A percentile compares a stretch with the other conserved stretches of the same genome.
These are phyloP conservation scores for Pichia eremophila DNA, from an alignment of 805 yeast species.

Conservation along the genomic window DNA sequence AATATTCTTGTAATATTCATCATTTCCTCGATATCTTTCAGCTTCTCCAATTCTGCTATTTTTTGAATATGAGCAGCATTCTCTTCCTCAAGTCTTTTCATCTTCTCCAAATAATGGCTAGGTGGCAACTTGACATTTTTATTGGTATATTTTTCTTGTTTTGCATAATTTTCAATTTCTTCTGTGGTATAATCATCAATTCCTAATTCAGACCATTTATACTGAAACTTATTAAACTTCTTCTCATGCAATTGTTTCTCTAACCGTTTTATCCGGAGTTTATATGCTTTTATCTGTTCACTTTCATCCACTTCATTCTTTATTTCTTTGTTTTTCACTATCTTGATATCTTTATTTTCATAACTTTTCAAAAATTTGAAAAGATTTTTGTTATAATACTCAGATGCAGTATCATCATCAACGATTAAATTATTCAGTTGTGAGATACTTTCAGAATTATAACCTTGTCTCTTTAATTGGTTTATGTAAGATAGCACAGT, in stretches of 20 bases:
- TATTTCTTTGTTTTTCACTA: neutral
- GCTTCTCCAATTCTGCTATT: constrained; percentile 13
- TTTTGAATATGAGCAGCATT: constrained; percentile 11
- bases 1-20: constrained; percentile 4
- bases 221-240: constrained; percentile 45
- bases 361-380: constrained; percentile 38
- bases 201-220: constrained; percentile 23
- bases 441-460: neutral
- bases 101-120: constrained; percentile 19
- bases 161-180: neutral
- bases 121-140: constrained; percentile 22
- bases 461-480: neutral
- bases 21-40: constrained; percentile 49
- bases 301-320: neutral
- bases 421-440: constrained; percentile 1
- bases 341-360: constrained; percentile 26
- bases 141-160: constrained; percentile 1
- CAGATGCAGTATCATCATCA: constrained; percentile 16
- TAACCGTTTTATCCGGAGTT: constrained; percentile 61
- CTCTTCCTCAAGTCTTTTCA: constrained; percentile 16
- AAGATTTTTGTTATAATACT: constrained; percentile 31
- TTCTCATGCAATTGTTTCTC: constrained; percentile 73
- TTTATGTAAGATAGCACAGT: constrained; percentile 20
- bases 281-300: constrained; percentile 51
- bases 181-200: neutral